Evolutionary conservation across 2,329 filamentous ascomycete species (phyloP), one percentile per base, ranked within the genome.

Genomic region (Venturia effusa): DNA sequence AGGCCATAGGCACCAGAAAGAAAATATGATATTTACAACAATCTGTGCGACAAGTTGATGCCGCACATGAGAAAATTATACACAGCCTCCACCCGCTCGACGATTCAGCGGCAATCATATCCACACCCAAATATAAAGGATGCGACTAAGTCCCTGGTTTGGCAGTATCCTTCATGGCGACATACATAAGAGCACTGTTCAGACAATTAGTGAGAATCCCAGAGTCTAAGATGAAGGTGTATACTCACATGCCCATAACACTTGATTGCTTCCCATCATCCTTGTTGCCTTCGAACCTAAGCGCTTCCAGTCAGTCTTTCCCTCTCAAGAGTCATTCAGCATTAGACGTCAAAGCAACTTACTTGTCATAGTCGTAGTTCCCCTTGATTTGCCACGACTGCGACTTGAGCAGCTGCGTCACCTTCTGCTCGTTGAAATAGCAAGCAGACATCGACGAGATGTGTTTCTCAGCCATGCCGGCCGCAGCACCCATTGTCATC

Each of bases 241-340:
- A n/a, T 11, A 59, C 55, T 59, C 55, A 59, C 55, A 64, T 62
- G 8, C 39, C 63, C 63, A 64, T 64, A 27, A 64, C 37, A 30
- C 34, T 51, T 0, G 34, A 62, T 27, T 34, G 63, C 63, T 61
- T 62, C n/a, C 48, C 48, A n/a, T 37, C 41, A 62, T 59, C 59
- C 15, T 41, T 34, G 19, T 64, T 51, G 34, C 43, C 57, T 15
- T 34, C 24, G 41, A 45, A 45, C 5, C 41, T 45, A n/a, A 17
- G 22, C 2, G 19, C 22, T 1, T 3, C 6, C 22, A 6, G 41
- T 45, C 41, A 45, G 41, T n/a, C 17, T 4, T 10, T 7, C 1
- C n/a, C 41, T 22, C 41, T 6, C 6, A n/a, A 3, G 15, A 45
- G 17, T n/a, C n/a, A n/a, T n/a, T n/a, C n/a, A 22, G 19, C 19